Conservation (phyloP, 164 flowering plant species). For the Piper betle region DNA sequence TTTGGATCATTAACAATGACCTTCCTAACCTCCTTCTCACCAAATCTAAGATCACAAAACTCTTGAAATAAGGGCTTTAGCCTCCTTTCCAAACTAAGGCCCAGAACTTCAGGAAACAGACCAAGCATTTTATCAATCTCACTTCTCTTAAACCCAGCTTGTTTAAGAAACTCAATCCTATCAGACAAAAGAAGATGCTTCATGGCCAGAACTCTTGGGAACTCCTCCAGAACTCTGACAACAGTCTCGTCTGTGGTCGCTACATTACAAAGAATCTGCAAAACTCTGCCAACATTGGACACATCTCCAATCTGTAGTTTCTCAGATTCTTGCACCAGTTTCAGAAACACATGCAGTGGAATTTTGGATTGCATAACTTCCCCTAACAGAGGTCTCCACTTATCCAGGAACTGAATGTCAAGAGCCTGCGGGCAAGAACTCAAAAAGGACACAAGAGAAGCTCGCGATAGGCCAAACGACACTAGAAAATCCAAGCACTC, state of each 20-base stretch:
- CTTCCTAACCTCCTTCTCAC: conserved; percentile 19
- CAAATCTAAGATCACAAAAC: conserved; percentile 44
- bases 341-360: conserved; percentile 25
- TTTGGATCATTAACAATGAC: conserved; percentile 45
- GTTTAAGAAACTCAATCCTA: conserved; percentile 30
- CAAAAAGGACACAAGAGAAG: conserved; percentile 32
- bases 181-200: conserved; percentile 18
- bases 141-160: conserved; percentile 23
- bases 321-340: conserved; percentile 36
- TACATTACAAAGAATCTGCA: conserved; percentile 33
- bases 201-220: conserved; percentile 34
- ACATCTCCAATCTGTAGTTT: conserved; percentile 31
- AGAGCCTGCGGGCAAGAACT: conserved; percentile 45
- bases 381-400: conserved; percentile 36
- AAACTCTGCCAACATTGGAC: conserved; percentile 16
- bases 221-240: conserved; percentile 40
- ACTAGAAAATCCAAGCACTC: conserved; percentile 33
- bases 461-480: conserved; percentile 35
- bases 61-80: conserved; percentile 50
- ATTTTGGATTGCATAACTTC: conserved; percentile 14
- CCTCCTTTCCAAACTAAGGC: conserved; percentile 35
- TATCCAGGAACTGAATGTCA: conserved; percentile 35
- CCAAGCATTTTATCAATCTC: conserved; percentile 29
- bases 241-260: conserved; percentile 43
- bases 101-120: conserved; percentile 40